Conservation (phyloP, 306 rosid species). For the Trichosanthes cucumerina region DNA sequence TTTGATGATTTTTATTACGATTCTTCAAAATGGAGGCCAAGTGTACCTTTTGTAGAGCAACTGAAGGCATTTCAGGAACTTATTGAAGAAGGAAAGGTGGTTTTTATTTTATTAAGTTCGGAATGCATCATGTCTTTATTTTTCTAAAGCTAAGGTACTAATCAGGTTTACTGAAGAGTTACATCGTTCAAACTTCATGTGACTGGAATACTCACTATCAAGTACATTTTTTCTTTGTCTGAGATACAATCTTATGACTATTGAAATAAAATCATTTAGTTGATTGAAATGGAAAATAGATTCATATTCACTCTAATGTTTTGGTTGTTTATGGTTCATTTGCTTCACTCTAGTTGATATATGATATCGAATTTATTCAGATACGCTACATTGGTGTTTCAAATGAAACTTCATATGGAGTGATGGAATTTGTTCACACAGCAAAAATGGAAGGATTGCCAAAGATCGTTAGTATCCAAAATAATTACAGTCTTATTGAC, state of each 20-base stretch:
- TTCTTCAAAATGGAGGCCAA: conserved; percentile 76
- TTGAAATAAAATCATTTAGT: not conserved
- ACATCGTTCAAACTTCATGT: not conserved
- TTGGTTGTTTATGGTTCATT: not conserved
- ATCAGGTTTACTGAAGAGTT: not conserved
- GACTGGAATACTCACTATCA: not conserved
- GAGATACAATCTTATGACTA: not conserved
- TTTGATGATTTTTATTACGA: conserved; percentile 63
- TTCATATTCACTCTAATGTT: not conserved
- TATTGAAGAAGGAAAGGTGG: conserved; percentile 87
- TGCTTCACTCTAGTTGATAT: not conserved
- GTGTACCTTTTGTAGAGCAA: conserved; percentile 86
- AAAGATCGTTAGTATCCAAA: conserved; percentile 86
- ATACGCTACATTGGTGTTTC: conserved; percentile 88
- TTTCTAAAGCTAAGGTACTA: not conserved
- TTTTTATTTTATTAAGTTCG: not conserved
- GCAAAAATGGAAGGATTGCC: conserved; percentile 83
- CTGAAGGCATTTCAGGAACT: conserved; percentile 83
- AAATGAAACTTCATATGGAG: conserved; percentile 92
- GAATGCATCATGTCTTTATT: not conserved
- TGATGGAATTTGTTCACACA: conserved; percentile 82
- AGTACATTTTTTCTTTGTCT: not conserved
- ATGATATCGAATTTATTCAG: conserved; percentile 22
- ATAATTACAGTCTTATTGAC: conserved; percentile 60
- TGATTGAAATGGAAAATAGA: not conserved